These are phyloP conservation scores for Cicer judaicum DNA, from an alignment of 306 rosid species.

Conservation along the genomic window DNA sequence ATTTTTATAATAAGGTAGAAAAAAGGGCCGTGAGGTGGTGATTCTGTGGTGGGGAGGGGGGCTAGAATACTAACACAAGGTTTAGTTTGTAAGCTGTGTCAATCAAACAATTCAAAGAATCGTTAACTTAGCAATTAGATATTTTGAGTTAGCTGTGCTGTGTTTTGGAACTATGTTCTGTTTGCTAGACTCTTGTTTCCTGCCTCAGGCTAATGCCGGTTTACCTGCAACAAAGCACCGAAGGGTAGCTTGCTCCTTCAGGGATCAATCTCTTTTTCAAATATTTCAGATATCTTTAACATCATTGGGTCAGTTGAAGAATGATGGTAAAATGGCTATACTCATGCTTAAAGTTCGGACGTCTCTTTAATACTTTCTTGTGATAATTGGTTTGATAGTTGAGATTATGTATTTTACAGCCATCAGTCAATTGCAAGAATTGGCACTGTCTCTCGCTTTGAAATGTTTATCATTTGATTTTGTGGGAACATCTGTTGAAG, in stretches of 20 bases:
- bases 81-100: constrained; percentile 12
- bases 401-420: constrained; percentile 59
- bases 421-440: constrained; percentile 83
- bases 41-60: neutral
- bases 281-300: constrained; percentile 93
- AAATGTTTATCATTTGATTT: constrained; percentile 97
- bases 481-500: constrained; percentile 97
- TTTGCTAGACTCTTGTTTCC: constrained; percentile 29
- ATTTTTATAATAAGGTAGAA: neutral
- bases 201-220: constrained; percentile 83
- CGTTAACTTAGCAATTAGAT: neutral
- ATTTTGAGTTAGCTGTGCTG: neutral
- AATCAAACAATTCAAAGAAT: constrained; percentile 12
- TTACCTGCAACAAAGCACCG: constrained; percentile 96
- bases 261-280: constrained; percentile 92
- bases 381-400: constrained; percentile 41
- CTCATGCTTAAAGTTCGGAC: constrained; percentile 11
- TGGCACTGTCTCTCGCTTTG: constrained; percentile 94
- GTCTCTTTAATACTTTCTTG: constrained; percentile 19
- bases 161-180: constrained; percentile 23
- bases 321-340: constrained; percentile 66
- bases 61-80: neutral
- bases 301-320: constrained; percentile 86
- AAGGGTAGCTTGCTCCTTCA: constrained; percentile 92
- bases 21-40: neutral